Conservation (phyloP, 208 protist species). For the Leishmania major region DNA sequence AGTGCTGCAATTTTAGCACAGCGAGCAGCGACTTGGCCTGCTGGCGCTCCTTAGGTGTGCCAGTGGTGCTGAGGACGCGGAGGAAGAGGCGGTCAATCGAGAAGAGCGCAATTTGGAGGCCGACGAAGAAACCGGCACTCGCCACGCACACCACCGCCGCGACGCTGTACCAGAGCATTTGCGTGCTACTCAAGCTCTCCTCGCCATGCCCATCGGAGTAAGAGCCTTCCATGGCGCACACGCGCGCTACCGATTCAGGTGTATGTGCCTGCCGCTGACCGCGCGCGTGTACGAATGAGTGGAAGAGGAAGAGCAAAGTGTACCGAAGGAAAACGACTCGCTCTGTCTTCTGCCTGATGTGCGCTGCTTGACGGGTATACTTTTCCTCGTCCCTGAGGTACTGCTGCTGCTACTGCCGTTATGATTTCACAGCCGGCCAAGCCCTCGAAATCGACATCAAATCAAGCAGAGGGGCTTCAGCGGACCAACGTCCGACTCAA, state of each 20-base stretch:
- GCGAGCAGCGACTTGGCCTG: slow-evolving; percentile 43
- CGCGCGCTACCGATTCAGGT: background rate
- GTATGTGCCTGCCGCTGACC: background rate
- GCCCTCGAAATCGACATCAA: too few species aligned
- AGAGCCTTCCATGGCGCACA: slow-evolving; percentile 6
- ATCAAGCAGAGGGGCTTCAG: too few species aligned
- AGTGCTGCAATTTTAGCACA: slow-evolving; percentile 60
- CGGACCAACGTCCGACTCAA: too few species aligned
- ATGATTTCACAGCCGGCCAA: too few species aligned
- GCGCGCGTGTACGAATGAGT: background rate
- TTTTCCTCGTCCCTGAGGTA: too few species aligned
- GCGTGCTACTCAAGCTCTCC: slow-evolving; percentile 24
- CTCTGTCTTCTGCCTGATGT: too few species aligned
- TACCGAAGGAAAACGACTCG: background rate
- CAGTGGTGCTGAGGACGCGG: slow-evolving; percentile 56
- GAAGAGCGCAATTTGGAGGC: slow-evolving; percentile 71
- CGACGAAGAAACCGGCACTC: slow-evolving; percentile 51
- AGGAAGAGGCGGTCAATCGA: slow-evolving; percentile 74
- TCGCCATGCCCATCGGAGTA: background rate
- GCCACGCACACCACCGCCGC: slow-evolving; percentile 41
- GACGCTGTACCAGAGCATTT: slow-evolving; percentile 37
- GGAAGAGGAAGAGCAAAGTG: background rate
- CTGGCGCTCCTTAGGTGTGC: slow-evolving; percentile 37
- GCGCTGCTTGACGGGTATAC: too few species aligned
- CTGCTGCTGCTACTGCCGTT: too few species aligned